A percentile compares a stretch with the other conserved stretches of the same genome.
Conservation (phyloP, 1,139 yeast genomes). For the Lodderomyces elongisporus region DNA sequence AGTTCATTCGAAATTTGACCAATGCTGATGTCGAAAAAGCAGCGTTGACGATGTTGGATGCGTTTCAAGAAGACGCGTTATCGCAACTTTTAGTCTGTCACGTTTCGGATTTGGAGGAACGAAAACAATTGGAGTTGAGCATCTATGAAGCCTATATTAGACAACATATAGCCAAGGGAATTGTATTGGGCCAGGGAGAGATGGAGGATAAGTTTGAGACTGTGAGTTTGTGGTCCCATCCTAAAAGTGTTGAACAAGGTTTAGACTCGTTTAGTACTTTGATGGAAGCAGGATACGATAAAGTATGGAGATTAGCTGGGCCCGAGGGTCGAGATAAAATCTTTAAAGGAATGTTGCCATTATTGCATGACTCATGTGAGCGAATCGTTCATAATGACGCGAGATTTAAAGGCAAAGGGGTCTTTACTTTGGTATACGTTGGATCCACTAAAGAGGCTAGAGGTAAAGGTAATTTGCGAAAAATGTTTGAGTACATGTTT, state of each 20-base stretch:
- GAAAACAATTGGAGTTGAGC: conserved; percentile 37
- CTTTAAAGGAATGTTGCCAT: conserved; percentile 53
- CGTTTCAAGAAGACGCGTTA: conserved; percentile 51
- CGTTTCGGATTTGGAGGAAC: conserved; percentile 32
- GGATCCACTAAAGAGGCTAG: conserved; percentile 57
- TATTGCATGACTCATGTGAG: conserved; percentile 48
- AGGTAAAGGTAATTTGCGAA: conserved; percentile 65
- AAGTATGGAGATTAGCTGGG: conserved; percentile 48
- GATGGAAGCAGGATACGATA: conserved; percentile 54
- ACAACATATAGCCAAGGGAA: conserved; percentile 54
- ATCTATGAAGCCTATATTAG: conserved; percentile 54
- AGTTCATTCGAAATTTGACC: conserved; percentile 29
- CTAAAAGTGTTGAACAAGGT: conserved; percentile 41
- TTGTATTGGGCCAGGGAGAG: conserved; percentile 47
- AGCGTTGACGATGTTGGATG: conserved; percentile 45
- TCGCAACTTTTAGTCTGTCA: conserved; percentile 45
- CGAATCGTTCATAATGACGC: conserved; percentile 30
- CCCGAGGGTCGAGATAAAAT: conserved; percentile 50
- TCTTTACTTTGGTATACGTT: conserved; percentile 57
- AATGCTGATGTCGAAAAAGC: conserved; percentile 49
- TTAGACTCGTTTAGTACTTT: conserved; percentile 47
- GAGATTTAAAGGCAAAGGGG: conserved; percentile 34
- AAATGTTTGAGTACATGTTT: conserved; percentile 54
- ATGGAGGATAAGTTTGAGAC: conserved; percentile 50
- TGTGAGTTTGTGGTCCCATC: conserved; percentile 59